Percentiles rank a stretch among this genome's conserved stretches.
Evolutionary conservation across 176 grass and related monocot genomes (phyloP).

Genomic region (Sorghum bicolor): DNA sequence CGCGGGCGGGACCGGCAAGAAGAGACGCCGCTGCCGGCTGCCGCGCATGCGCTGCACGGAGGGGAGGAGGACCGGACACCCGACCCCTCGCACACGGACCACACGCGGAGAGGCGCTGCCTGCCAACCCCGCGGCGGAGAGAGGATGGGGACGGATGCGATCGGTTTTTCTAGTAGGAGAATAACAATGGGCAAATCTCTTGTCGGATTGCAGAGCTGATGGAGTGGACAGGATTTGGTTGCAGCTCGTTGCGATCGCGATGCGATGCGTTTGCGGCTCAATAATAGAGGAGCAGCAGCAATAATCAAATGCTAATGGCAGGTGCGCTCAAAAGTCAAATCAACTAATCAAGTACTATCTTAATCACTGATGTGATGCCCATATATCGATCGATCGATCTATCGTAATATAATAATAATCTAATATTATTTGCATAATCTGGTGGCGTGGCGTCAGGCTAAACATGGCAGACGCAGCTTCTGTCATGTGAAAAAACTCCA

Average conservation of each 20-base stretch:
- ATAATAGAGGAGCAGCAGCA: neutral
- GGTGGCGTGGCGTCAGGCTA: neutral
- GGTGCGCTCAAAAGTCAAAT: slow-evolving; percentile 7
- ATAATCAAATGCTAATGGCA: neutral
- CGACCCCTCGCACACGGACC: neutral
- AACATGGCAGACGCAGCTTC: neutral
- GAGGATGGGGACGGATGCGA: neutral
- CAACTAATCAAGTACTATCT: neutral
- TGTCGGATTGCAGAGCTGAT: neutral
- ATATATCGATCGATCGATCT: neutral
- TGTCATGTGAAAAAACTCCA: neutral
- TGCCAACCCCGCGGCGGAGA: neutral
- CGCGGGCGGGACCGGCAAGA: slow-evolving; percentile 5
- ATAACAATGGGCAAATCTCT: neutral
- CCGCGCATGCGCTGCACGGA: neutral
- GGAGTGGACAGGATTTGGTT: neutral
- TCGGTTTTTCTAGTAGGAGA: neutral
- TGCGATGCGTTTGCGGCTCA: neutral
- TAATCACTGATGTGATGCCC: neutral
- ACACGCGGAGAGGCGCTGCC: slow-evolving; percentile 15
- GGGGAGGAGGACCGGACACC: neutral
- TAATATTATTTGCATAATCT: neutral
- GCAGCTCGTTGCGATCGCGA: neutral
- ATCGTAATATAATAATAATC: too few relatives aligned
- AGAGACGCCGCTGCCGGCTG: neutral